These are phyloP conservation scores for Fusarium setosum DNA, from an alignment of 2,329 filamentous ascomycete species.

Conservation along the genomic window DNA sequence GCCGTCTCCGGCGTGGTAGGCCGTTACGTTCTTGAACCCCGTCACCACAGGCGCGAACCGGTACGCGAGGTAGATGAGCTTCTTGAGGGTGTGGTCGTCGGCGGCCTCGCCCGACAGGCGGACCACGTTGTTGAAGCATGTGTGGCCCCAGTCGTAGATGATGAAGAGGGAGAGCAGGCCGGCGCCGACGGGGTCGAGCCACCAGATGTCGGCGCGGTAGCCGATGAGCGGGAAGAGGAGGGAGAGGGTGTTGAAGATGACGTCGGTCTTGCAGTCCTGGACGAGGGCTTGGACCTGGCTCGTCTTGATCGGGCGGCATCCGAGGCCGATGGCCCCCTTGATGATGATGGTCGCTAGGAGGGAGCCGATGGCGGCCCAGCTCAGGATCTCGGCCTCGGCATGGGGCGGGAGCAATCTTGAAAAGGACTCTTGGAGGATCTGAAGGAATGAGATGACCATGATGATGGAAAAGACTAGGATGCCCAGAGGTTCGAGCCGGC, in stretches of 20 bases:
- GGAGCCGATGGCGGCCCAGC: slow-evolving; percentile 50
- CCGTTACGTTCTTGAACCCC: slow-evolving; percentile 48
- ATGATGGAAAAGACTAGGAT: slow-evolving; percentile 84
- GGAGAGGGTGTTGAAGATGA: slow-evolving; percentile 88
- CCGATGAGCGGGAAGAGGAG: slow-evolving; percentile 85
- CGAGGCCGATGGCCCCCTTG: slow-evolving; percentile 85
- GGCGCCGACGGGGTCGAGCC: slow-evolving; percentile 73
- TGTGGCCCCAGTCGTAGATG: slow-evolving; percentile 75
- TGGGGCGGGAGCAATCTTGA: slow-evolving; percentile 68
- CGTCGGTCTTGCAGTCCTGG: slow-evolving; percentile 68
- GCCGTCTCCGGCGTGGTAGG: slow-evolving; percentile 49
- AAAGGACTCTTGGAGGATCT: slow-evolving; percentile 77
- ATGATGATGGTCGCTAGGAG: slow-evolving; percentile 81
- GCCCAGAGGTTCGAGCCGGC: slow-evolving; percentile 77
- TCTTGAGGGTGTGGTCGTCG: slow-evolving; percentile 43
- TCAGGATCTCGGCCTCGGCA: slow-evolving; percentile 56
- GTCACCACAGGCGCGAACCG: slow-evolving; percentile 47
- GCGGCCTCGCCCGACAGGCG: slow-evolving; percentile 48
- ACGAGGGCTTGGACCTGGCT: slow-evolving; percentile 80
- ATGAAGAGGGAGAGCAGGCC: slow-evolving; percentile 73
- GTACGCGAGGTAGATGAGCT: slow-evolving; percentile 48
- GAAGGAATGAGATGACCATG: slow-evolving; percentile 85
- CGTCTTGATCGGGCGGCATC: slow-evolving; percentile 84
- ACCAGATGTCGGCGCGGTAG: slow-evolving; percentile 69
- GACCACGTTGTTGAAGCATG: slow-evolving; percentile 50